phyloP scores from a whole-genome alignment of 2,329 filamentous ascomycete genomes.

The Hypoxylon rubiginosum region DNA sequence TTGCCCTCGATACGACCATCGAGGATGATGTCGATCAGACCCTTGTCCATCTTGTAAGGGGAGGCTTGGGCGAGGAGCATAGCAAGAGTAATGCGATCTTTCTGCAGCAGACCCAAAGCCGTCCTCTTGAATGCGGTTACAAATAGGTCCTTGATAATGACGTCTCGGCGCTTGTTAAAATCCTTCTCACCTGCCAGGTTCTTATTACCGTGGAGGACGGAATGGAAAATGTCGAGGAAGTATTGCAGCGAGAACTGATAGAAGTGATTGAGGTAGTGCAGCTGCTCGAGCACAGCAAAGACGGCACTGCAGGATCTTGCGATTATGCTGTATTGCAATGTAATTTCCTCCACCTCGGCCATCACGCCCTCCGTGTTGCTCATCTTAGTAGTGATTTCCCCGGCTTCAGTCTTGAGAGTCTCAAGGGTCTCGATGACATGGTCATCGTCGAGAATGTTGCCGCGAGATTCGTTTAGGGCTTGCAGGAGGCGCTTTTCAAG shows the following conservation, averaged over 20 bases:
- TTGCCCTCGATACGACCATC: slow-evolving; percentile 81
- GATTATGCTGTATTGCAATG: slow-evolving; percentile 92
- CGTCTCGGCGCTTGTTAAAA: slow-evolving; percentile 83
- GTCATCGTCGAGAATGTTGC: slow-evolving; percentile 98
- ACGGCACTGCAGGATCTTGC: slow-evolving; percentile 96
- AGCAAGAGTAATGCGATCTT: slow-evolving; percentile 92
- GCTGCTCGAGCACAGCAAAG: slow-evolving; percentile 94
- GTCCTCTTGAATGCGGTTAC: slow-evolving; percentile 93
- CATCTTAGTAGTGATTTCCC: slow-evolving; percentile 96
- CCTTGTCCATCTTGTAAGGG: slow-evolving; percentile 96
- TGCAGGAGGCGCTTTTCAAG: slow-evolving; percentile 94
- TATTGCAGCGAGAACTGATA: slow-evolving; percentile 99
- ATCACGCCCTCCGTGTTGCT: slow-evolving; percentile 97
- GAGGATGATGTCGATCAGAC: slow-evolving; percentile 86
- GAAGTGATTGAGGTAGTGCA: slow-evolving; percentile 98
- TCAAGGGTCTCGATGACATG: slow-evolving; percentile 98
- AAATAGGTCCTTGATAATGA: slow-evolving; percentile 93
- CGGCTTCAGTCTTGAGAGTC: slow-evolving; percentile 97
- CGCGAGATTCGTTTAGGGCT: slow-evolving; percentile 95
- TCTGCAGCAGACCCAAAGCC: slow-evolving; percentile 91
- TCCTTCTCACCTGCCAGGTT: slow-evolving; percentile 78
- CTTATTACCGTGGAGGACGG: slow-evolving; percentile 85
- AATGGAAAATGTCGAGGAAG: slow-evolving; percentile 97
- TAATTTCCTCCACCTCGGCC: slow-evolving; percentile 97
- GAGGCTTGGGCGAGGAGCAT: slow-evolving; percentile 96